Conservation (phyloP, 129 eudicot species). For the Daucus carota region DNA sequence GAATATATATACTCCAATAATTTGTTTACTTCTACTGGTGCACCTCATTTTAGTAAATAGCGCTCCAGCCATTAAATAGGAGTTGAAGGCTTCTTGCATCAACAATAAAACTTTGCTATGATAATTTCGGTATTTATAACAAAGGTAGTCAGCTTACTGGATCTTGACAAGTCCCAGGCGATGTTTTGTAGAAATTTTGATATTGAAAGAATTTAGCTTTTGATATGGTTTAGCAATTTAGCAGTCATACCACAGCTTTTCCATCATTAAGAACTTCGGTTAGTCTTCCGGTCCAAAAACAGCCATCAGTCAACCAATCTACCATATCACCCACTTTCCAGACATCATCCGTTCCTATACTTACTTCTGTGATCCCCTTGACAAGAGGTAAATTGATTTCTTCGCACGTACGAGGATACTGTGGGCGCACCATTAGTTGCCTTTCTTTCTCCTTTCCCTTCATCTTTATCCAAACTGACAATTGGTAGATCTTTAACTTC, state of each 20-base stretch:
- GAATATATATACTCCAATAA: not conserved
- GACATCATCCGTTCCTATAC: not conserved
- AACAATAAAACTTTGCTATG: not conserved
- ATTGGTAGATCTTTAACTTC: not conserved
- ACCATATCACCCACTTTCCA: constrained; percentile 17
- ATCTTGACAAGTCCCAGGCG: not conserved
- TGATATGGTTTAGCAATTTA: not conserved
- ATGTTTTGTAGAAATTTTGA: not conserved
- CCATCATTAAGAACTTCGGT: not conserved
- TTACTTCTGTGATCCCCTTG: not conserved
- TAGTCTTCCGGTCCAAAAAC: constrained; percentile 6
- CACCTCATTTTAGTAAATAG: not conserved
- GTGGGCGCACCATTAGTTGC: constrained; percentile 11
- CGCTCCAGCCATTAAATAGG: not conserved
- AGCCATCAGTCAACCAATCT: constrained; percentile 11
- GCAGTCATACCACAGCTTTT: not conserved
- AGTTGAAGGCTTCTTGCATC: no score
- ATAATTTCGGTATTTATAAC: not conserved
- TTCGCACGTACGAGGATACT: not conserved
- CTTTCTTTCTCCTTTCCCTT: not conserved
- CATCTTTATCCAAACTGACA: not conserved
- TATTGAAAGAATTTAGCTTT: not conserved
- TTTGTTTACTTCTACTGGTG: not conserved
- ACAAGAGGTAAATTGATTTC: not conserved
- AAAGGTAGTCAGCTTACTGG: not conserved